Conservation (phyloP, 176 grass and related monocot genomes). For the Urochloa ruziziensis region DNA sequence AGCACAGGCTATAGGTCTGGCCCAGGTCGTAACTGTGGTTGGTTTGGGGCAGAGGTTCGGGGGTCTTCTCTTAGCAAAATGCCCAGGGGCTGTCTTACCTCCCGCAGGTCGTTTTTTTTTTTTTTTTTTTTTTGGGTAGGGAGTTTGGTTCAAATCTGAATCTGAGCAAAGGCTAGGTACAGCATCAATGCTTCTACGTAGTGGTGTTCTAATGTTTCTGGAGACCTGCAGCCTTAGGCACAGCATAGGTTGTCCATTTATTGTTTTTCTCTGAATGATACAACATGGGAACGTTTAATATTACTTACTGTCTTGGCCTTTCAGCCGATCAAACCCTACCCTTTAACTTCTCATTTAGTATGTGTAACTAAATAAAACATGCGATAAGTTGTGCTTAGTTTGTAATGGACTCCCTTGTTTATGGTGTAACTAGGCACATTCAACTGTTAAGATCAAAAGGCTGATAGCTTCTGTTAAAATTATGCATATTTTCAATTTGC, state of each 20-base stretch:
- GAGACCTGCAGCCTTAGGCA: background rate
- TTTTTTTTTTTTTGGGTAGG: too few relatives aligned
- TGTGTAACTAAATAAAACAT: background rate
- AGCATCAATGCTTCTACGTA: background rate
- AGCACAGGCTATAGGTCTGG: too few relatives aligned
- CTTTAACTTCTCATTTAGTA: background rate
- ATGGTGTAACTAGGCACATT: background rate
- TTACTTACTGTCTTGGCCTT: background rate
- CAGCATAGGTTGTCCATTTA: background rate
- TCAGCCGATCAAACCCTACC: background rate
- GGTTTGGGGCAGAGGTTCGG: too few relatives aligned
- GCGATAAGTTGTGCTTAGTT: background rate
- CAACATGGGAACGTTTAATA: background rate
- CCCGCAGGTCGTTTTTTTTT: too few relatives aligned
- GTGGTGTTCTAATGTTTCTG: background rate
- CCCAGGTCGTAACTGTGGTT: too few relatives aligned
- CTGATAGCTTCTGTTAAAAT: background rate
- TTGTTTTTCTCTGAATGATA: conserved; percentile 2
- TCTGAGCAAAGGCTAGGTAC: background rate
- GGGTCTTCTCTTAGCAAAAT: too few relatives aligned
- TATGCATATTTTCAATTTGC: background rate
- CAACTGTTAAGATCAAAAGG: background rate
- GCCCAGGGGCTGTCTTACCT: too few relatives aligned
- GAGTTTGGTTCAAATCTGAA: too few relatives aligned
- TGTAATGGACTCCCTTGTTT: background rate